Evolutionary conservation across 441 rosid species (phyloP), one percentile per base, ranked within the genome.

Genomic region (Euphorbia celastroides): DNA sequence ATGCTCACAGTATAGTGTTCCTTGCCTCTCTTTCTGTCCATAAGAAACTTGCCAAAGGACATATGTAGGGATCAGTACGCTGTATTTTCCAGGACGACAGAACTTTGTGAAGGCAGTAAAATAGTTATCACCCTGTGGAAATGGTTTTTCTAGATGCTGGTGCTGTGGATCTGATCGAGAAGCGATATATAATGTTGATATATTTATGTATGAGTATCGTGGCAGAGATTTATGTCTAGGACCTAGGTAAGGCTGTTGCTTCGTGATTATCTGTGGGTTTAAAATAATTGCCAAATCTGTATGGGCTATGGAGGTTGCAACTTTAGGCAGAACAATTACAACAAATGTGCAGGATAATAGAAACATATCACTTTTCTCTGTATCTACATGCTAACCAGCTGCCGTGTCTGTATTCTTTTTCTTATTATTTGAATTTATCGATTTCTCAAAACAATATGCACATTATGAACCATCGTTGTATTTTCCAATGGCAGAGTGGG

Each of bases 401-500:
- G 28, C 25, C 36, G 2, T 56, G 17, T 54, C 54, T 55, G 54
- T 48, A 17, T 19, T 19, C n/a, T 9, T 25, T 2, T 57, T 44
- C 41, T 9, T 67, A 19, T 17, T 30, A n/a, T n/a, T 17, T 4
- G 9, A 34, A 34, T 11, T 19, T 41, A 4, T 25, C 12, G 7
- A 30, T 42, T 34, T 14, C 16, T 66, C 10, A 52, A 67, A 10
- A 27, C 44, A 12, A 41, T 41, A 41, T 26, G 19, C 22, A 14
- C 42, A 10, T 26, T 60, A 27, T 42, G 34, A 41, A 38, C 9
- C 17, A 5, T 16, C 48, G 7, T 36, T 36, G 7, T 46, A 4
- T 12, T 56, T 25, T 50, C 30, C 44, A 63, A 41, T 50, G 46
- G 66, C 83, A 90, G 97, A 86, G 73, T 87, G 89, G 93, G 81